Conservation (phyloP, 345 rosid species). For the Populus ilicifolia region DNA sequence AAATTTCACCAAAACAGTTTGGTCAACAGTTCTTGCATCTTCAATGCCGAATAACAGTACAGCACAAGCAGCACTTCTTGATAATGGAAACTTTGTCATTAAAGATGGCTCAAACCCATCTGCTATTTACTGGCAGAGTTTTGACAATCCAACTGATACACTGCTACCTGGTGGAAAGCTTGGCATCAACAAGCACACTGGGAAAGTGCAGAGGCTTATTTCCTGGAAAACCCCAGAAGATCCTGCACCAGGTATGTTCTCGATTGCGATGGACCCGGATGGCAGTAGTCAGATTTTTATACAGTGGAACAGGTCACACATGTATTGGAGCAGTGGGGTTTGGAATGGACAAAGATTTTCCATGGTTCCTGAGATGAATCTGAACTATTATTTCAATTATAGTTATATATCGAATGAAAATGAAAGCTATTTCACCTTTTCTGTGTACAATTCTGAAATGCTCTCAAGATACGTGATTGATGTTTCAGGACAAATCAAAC, state of each 20-base stretch:
- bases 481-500: conserved; percentile 14
- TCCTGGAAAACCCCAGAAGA: conserved; percentile 24
- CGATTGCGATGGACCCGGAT: conserved; percentile 6
- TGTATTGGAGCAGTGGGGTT: conserved; percentile 16
- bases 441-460: conserved; percentile 5
- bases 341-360: conserved; percentile 19
- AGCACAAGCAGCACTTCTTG: conserved; percentile 22
- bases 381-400: conserved; percentile 17
- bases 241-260: conserved; percentile 30
- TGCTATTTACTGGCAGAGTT: conserved; percentile 24
- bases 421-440: conserved; percentile 35
- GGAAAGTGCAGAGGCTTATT: not conserved
- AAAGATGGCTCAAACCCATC: conserved; percentile 6
- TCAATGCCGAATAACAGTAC: not conserved
- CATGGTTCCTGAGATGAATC: conserved; percentile 25
- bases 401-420: conserved; percentile 16
- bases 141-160: conserved; percentile 23
- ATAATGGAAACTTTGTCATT: conserved; percentile 25
- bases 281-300: conserved; percentile 10
- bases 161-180: conserved; percentile 22
- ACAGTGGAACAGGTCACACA: not conserved
- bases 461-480: conserved; percentile 4
- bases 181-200: conserved; percentile 16
- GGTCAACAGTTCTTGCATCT: no score
- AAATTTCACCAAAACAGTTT: no score